Evolutionary conservation across 2,329 filamentous ascomycete genomes (phyloP).

Genomic region (Colletotrichum sp.): DNA sequence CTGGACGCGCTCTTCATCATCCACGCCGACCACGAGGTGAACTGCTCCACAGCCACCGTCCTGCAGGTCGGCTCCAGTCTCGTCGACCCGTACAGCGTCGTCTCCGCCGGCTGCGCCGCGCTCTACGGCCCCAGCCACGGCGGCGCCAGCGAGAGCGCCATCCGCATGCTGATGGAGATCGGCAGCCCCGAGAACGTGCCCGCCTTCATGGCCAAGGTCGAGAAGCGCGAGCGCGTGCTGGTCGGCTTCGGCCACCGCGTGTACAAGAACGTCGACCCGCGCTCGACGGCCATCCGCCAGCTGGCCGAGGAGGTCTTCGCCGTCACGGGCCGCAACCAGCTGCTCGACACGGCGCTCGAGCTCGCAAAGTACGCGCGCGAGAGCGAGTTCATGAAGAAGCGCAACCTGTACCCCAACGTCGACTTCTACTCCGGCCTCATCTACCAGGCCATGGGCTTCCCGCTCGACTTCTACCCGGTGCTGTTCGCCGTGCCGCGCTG

Average conservation of each 20-base stretch:
- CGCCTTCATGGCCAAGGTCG: conserved; percentile 53
- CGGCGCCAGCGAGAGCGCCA: conserved; percentile 63
- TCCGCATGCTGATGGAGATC: conserved; percentile 58
- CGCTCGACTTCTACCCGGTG: conserved; percentile 57
- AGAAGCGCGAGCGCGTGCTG: conserved; percentile 54
- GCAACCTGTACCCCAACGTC: conserved; percentile 56
- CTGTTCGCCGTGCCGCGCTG: conserved; percentile 56
- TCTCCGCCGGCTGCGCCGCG: conserved; percentile 56
- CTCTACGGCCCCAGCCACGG: conserved; percentile 63
- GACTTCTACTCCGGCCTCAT: conserved; percentile 59
- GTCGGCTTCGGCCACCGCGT: conserved; percentile 62
- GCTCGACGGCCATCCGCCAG: conserved; percentile 52
- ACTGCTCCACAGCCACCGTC: conserved; percentile 60
- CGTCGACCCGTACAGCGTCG: conserved; percentile 60
- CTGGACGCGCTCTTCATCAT: conserved; percentile 60
- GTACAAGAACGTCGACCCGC: conserved; percentile 59
- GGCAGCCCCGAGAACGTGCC: conserved; percentile 56
- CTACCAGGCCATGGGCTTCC: conserved; percentile 59
- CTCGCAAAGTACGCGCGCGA: conserved; percentile 50
- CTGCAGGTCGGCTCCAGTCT: conserved; percentile 61
- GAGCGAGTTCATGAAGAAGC: conserved; percentile 53
- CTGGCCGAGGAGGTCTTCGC: conserved; percentile 55
- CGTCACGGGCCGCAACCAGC: conserved; percentile 55
- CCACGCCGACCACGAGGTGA: conserved; percentile 65
- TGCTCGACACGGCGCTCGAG: conserved; percentile 52